These are phyloP conservation scores for Amoeboaphelidium protococcarum DNA, from an alignment of 371 early-diverging fungal species.

Conservation along the genomic window DNA sequence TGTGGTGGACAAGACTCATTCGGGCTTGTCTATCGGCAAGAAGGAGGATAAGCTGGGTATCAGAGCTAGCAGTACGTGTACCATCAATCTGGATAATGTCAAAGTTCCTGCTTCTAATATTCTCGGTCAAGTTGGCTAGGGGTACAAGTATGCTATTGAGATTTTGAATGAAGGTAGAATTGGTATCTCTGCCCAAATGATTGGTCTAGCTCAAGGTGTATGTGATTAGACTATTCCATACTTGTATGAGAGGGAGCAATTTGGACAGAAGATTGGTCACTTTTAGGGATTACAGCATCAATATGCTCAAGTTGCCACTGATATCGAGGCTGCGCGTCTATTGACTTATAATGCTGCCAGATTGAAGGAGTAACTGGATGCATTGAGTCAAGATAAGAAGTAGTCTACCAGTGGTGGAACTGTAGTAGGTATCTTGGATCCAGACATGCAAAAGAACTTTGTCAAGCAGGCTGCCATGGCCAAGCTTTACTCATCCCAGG, in stretches of 20 bases:
- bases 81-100: constrained; percentile 72
- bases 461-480: constrained; percentile 85
- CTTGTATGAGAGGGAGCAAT: constrained; percentile 85
- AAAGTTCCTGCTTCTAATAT: constrained; percentile 66
- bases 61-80: constrained; percentile 81
- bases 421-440: not conserved
- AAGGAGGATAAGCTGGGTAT: constrained; percentile 95
- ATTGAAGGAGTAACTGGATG: constrained; percentile 66
- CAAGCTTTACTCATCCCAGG: constrained; percentile 77
- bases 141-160: constrained; percentile 95
- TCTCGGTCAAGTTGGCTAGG: constrained; percentile 78
- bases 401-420: constrained; percentile 57
- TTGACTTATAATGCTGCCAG: constrained; percentile 92
- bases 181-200: constrained; percentile 94
- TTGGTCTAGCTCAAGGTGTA: constrained; percentile 86
- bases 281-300: constrained; percentile 89
- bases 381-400: too few species aligned
- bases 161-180: constrained; percentile 93
- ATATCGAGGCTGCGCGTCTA: constrained; percentile 87
- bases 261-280: constrained; percentile 49
- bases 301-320: constrained; percentile 75
- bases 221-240: constrained; percentile 73
- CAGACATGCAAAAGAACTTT: constrained; percentile 44
- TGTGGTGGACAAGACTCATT: constrained; percentile 73
- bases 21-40: constrained; percentile 80